phyloP scores from a whole-genome alignment of 352 stramenopile genomes.

The Globisporangium apiculatum region DNA sequence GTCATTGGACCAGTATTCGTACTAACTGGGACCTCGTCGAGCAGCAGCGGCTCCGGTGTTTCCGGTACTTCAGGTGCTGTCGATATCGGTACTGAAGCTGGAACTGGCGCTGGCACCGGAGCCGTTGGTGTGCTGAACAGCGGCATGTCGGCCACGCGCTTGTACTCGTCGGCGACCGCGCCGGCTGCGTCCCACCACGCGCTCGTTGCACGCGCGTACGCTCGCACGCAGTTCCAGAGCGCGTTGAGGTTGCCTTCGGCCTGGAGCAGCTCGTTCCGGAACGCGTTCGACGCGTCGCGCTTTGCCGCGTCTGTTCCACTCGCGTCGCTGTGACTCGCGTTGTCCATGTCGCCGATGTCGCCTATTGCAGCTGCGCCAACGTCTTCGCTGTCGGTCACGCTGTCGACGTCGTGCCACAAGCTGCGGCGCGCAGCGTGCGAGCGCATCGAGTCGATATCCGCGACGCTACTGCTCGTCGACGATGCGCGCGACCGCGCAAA shows the following conservation, averaged over 20 bases:
- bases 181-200: slow-evolving; percentile 47
- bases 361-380: slow-evolving; percentile 17
- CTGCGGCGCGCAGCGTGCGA: slow-evolving; percentile 7
- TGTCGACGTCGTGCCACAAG: slow-evolving; percentile 52
- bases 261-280: slow-evolving; percentile 72
- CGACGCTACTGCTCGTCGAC: slow-evolving; percentile 13
- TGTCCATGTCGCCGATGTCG: slow-evolving; percentile 14
- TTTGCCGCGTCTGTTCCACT: not conserved
- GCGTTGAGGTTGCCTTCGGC: slow-evolving; percentile 63
- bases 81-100: not conserved
- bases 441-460: slow-evolving; percentile 8
- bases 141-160: slow-evolving; percentile 44
- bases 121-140: slow-evolving; percentile 25
- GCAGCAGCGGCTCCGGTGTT: too few relatives aligned
- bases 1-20: too few relatives aligned
- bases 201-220: slow-evolving; percentile 53
- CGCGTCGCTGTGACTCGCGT: slow-evolving; percentile 5
- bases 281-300: slow-evolving; percentile 29
- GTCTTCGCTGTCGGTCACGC: slow-evolving; percentile 55
- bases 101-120: slow-evolving; percentile 1
- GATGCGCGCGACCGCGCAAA: slow-evolving; percentile 12
- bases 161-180: slow-evolving; percentile 60
- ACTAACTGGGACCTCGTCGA: too few relatives aligned
- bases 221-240: slow-evolving; percentile 65
- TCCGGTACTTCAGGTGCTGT: not conserved